These are phyloP conservation scores for Physaria fendleri DNA, from an alignment of 345 rosid species.

Conservation along the genomic window DNA sequence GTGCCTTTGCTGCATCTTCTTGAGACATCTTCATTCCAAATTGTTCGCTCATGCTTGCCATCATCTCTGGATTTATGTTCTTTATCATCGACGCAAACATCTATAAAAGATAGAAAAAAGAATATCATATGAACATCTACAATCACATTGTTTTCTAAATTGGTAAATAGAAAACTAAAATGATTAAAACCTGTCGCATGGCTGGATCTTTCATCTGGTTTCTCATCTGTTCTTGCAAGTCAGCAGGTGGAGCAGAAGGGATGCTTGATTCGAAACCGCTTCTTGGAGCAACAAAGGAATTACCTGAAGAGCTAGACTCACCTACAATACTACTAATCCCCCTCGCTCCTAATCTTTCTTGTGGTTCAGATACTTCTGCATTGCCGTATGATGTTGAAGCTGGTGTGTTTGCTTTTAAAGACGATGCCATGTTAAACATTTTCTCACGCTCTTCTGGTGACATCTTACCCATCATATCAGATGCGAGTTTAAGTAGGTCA, in stretches of 20 bases:
- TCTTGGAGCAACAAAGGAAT: constrained; percentile 36
- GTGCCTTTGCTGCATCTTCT: constrained; percentile 86
- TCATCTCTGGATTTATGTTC: constrained; percentile 89
- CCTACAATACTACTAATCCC: constrained; percentile 28
- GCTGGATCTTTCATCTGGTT: constrained; percentile 96
- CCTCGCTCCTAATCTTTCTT: constrained; percentile 28
- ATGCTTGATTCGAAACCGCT: constrained; percentile 42
- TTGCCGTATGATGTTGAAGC: constrained; percentile 31
- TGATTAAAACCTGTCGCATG: constrained; percentile 59
- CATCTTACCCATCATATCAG: constrained; percentile 79
- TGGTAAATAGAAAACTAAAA: not conserved
- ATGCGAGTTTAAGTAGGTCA: constrained; percentile 77
- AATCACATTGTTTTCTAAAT: not conserved
- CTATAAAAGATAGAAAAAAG: constrained; percentile 36
- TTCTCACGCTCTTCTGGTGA: constrained; percentile 69
- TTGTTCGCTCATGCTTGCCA: constrained; percentile 94
- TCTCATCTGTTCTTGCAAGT: constrained; percentile 85
- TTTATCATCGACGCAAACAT: constrained; percentile 82
- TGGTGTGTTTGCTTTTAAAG: constrained; percentile 39
- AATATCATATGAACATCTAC: not conserved
- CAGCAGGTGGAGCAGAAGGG: constrained; percentile 48
- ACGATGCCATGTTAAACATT: constrained; percentile 84
- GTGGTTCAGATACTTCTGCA: constrained; percentile 25
- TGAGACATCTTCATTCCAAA: constrained; percentile 76
- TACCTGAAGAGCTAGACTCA: constrained; percentile 50